Conservation (phyloP, 2,329 filamentous ascomycete species). For the Fusarium sp. region DNA sequence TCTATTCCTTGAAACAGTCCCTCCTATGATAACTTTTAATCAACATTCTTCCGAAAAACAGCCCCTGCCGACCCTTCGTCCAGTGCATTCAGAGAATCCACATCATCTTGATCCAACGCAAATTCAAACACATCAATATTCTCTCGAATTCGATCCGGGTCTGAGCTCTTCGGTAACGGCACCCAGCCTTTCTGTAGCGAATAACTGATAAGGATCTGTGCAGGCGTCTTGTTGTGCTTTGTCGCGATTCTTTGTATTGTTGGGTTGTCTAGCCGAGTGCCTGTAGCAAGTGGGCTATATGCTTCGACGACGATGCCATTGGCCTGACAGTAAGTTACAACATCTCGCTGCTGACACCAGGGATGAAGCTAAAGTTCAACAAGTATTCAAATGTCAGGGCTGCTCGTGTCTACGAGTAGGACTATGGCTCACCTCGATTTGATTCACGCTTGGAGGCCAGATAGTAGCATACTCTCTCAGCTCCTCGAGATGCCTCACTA, state of each 20-base stretch:
- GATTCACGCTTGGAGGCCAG: constrained; percentile 77
- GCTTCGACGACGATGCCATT: constrained; percentile 69
- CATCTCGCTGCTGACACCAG: constrained; percentile 66
- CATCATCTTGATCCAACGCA: constrained; percentile 63
- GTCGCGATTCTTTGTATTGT: constrained; percentile 64
- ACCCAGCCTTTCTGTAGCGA: constrained; percentile 75
- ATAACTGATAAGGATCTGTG: constrained; percentile 75
- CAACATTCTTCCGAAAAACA: constrained; percentile 46
- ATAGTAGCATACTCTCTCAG: constrained; percentile 70
- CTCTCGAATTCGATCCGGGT: constrained; percentile 63
- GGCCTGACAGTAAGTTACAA: constrained; percentile 71
- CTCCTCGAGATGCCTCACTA: constrained; percentile 72
- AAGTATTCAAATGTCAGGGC: background rate
- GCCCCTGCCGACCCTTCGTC: constrained; percentile 45
- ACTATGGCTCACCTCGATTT: constrained; percentile 68
- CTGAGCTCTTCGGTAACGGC: constrained; percentile 73
- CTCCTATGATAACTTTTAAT: constrained; percentile 6
- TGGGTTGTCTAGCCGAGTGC: constrained; percentile 57
- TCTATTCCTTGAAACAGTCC: background rate
- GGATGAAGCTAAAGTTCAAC: constrained; percentile 68
- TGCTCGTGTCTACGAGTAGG: background rate
- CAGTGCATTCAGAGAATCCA: constrained; percentile 52
- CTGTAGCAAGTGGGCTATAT: constrained; percentile 51
- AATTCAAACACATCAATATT: constrained; percentile 71
- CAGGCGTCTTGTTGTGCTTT: constrained; percentile 67